Percentiles rank a stretch among this genome's conserved stretches.
Conservation (phyloP, 2,329 filamentous ascomycete species). For the Erysiphe neolycopersici region DNA sequence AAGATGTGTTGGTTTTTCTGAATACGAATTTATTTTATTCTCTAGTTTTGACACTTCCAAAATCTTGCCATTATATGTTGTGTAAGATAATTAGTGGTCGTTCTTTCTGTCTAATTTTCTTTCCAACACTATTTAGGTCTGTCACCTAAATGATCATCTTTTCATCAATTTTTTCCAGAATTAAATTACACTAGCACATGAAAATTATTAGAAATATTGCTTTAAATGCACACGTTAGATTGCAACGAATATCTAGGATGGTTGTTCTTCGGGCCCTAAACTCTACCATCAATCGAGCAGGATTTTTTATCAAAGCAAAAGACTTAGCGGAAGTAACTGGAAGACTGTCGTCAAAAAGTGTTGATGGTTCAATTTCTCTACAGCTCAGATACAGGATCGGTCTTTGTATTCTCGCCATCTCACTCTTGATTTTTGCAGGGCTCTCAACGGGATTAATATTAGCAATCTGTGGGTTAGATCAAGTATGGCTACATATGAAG, state of each 20-base stretch:
- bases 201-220: neutral
- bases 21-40: neutral
- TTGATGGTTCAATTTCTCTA: neutral
- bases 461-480: constrained; percentile 9
- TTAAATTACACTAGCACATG: neutral
- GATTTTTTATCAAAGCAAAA: neutral
- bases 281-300: too few species aligned
- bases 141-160: neutral
- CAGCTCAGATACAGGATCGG: neutral
- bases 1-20: constrained; percentile 1
- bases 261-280: too few species aligned
- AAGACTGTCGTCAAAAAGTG: neutral
- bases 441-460: constrained; percentile 9
- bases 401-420: constrained; percentile 3
- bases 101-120: neutral
- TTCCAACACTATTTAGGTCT: neutral
- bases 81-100: neutral
- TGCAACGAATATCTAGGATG: too few species aligned
- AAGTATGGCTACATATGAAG: constrained; percentile 7
- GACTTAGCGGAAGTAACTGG: neutral
- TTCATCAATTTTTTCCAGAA: neutral
- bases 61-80: neutral
- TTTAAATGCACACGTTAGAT: neutral
- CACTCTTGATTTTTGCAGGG: constrained; percentile 5
- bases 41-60: neutral